Evolutionary conservation across 2,329 filamentous ascomycete genomes (phyloP).

Genomic region (Curvularia sp.): DNA sequence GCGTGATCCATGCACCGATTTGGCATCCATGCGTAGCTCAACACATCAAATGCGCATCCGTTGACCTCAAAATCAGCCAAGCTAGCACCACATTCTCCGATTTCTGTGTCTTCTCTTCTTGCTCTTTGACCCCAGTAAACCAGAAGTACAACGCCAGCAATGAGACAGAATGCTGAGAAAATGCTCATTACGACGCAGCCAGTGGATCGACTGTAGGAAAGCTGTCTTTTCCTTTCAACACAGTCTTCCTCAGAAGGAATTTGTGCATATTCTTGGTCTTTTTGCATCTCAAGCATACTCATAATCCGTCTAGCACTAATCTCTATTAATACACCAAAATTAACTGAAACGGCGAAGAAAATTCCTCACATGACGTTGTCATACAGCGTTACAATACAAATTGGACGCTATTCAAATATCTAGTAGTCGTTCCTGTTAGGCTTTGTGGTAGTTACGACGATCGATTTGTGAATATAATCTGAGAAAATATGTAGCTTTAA

Average conservation of each 20-base stretch:
- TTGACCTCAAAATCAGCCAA: background rate
- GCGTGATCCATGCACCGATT: background rate
- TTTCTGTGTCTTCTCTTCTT: background rate
- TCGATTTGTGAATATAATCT: background rate
- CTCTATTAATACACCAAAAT: background rate
- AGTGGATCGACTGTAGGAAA: background rate
- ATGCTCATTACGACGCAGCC: background rate
- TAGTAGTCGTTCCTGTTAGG: too few species aligned
- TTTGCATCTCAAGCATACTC: background rate
- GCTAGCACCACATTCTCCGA: background rate
- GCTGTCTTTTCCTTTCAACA: background rate
- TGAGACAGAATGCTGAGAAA: background rate
- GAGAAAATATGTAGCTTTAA: background rate
- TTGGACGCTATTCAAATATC: background rate
- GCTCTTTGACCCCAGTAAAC: background rate
- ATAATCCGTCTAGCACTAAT: background rate
- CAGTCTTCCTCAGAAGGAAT: background rate
- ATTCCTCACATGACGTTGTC: background rate
- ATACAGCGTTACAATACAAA: background rate
- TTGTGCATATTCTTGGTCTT: background rate
- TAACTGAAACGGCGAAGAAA: background rate
- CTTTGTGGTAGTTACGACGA: too few species aligned
- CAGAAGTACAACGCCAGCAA: background rate
- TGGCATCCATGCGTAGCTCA: background rate
- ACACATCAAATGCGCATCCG: background rate